phyloP scores from a whole-genome alignment of 495 filamentous ascomycete species.

The Amniculicola lignicola region DNA sequence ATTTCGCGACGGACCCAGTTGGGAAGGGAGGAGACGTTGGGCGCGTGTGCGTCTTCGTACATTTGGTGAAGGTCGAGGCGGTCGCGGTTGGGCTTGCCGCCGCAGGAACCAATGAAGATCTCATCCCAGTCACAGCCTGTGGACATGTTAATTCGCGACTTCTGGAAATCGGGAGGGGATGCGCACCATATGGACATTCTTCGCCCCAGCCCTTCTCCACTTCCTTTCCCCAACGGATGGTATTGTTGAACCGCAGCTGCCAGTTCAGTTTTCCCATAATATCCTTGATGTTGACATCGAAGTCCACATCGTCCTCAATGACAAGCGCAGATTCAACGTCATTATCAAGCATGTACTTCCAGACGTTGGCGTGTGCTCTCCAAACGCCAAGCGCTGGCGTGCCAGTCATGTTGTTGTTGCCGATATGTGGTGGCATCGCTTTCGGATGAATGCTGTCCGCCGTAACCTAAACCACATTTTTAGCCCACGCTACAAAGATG shows the following conservation, averaged over 20 bases:
- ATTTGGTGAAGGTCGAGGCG: constrained; percentile 20
- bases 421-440: constrained; percentile 29
- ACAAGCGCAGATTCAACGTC: constrained; percentile 46
- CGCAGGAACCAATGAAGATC: constrained; percentile 27
- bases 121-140: constrained; percentile 32
- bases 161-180: background rate
- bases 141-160: background rate
- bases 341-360: constrained; percentile 42
- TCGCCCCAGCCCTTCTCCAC: constrained; percentile 23
- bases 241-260: constrained; percentile 28
- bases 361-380: constrained; percentile 44
- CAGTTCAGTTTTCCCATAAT: constrained; percentile 31
- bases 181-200: constrained; percentile 24
- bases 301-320: constrained; percentile 51
- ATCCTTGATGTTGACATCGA: constrained; percentile 46
- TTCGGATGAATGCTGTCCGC: constrained; percentile 36
- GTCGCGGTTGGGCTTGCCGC: constrained; percentile 12
- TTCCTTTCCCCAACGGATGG: constrained; percentile 19
- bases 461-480: constrained; percentile 4
- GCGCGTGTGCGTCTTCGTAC: constrained; percentile 12
- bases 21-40: background rate
- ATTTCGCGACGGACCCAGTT: constrained; percentile 8
- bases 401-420: constrained; percentile 26
- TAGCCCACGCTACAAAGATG: background rate
- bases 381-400: constrained; percentile 38